Conservation (phyloP, 106 monocot species). For the Phalaenopsis aphrodite region DNA sequence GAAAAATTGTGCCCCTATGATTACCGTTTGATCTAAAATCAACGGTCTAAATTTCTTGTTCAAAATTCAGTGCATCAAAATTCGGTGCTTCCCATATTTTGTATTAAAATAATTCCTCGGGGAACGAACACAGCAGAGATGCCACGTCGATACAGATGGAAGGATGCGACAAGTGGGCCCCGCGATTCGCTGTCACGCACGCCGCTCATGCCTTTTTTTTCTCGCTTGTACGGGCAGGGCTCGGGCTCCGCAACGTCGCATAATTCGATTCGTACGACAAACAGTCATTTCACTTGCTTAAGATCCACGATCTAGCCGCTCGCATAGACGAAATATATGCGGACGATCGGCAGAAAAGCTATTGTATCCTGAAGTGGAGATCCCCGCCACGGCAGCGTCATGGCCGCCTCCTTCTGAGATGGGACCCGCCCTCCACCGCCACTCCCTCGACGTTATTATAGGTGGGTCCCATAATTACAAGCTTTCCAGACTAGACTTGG, state of each 20-base stretch:
- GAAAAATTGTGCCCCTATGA: too few species aligned
- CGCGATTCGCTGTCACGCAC: constrained; percentile 9
- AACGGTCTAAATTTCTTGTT: too few species aligned
- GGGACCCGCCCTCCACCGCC: constrained; percentile 11
- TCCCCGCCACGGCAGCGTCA: constrained; percentile 9
- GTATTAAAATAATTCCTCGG: not conserved
- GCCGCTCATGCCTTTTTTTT: not conserved
- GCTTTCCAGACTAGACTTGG: constrained; percentile 2
- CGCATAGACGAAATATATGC: not conserved
- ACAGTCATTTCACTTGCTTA: not conserved
- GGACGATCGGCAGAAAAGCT: not conserved
- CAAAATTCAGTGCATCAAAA: too few species aligned
- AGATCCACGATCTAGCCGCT: not conserved
- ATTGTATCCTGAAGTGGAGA: not conserved
- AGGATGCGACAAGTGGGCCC: constrained; percentile 5
- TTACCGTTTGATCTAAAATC: too few species aligned
- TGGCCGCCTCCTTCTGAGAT: not conserved
- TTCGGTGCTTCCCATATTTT: not conserved
- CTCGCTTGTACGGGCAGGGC: not conserved
- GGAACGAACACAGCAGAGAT: not conserved
- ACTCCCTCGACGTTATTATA: not conserved
- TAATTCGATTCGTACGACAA: not conserved
- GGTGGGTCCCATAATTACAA: not conserved
- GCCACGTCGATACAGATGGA: not conserved
- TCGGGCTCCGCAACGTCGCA: not conserved